These are phyloP conservation scores for Xylaria arbuscula DNA, from an alignment of 2,329 filamentous ascomycete species.

Conservation along the genomic window DNA sequence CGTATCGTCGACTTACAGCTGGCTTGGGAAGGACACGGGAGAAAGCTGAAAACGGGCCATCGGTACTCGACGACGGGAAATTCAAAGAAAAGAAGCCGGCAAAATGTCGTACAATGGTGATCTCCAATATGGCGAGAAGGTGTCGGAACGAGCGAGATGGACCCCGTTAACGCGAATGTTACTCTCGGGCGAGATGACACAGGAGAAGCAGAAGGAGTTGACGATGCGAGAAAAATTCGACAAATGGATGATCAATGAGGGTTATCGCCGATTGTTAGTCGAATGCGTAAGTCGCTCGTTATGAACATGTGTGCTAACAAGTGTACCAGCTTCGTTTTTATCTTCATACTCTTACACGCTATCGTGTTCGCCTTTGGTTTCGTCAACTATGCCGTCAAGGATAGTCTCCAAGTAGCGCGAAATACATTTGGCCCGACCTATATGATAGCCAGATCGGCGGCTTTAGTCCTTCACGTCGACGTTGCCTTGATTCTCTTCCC, in stretches of 20 bases:
- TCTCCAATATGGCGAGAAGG: constrained; percentile 54
- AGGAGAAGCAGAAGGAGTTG: constrained; percentile 75
- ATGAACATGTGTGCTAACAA: constrained; percentile 40
- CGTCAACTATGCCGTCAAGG: constrained; percentile 82
- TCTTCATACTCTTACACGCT: constrained; percentile 78
- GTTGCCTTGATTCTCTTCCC: constrained; percentile 82
- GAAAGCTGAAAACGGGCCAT: constrained; percentile 30
- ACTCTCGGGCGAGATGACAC: constrained; percentile 83
- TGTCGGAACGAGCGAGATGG: constrained; percentile 81
- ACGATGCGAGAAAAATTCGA: constrained; percentile 79
- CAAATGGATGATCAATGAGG: constrained; percentile 90
- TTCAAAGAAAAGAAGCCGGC: constrained; percentile 39
- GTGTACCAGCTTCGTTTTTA: constrained; percentile 74
- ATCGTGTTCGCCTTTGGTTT: constrained; percentile 85
- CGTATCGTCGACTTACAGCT: constrained; percentile 30
- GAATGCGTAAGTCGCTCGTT: constrained; percentile 31
- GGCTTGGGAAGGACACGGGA: constrained; percentile 35
- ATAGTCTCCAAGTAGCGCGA: constrained; percentile 74
- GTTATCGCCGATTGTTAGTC: constrained; percentile 80
- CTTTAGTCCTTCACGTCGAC: constrained; percentile 83
- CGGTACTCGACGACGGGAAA: constrained; percentile 31
- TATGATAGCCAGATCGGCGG: constrained; percentile 79
- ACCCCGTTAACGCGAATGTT: constrained; percentile 85
- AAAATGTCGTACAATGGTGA: constrained; percentile 53
- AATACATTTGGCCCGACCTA: constrained; percentile 80